Conservation (phyloP, 2,329 filamentous ascomycete species). For the Aspergillus sojae region DNA sequence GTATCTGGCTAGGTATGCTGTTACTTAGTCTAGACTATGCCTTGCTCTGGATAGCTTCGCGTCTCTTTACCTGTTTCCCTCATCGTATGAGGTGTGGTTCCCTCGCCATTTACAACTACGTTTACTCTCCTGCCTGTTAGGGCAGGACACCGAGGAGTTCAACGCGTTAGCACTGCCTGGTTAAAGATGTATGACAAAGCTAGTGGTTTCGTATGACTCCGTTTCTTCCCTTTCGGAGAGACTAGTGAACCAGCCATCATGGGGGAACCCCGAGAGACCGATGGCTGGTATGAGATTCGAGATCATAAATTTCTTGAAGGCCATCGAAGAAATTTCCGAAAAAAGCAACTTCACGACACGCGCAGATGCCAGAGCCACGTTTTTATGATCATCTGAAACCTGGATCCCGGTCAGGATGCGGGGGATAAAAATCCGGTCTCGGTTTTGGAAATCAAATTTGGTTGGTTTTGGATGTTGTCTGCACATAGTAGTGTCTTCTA, state of each 20-base stretch:
- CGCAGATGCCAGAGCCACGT: slow-evolving; percentile 21
- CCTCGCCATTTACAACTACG: neutral
- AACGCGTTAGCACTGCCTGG: neutral
- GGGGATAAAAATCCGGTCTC: neutral
- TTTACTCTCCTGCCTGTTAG: neutral
- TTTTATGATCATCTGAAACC: slow-evolving; percentile 16
- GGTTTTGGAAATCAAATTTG: neutral
- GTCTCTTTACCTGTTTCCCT: neutral
- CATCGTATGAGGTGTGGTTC: neutral
- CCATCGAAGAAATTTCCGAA: slow-evolving; percentile 19
- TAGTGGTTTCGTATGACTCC: neutral
- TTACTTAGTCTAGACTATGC: neutral
- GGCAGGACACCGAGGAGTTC: neutral
- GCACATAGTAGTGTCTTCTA: neutral
- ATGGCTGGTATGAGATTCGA: neutral
- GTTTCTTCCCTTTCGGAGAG: neutral
- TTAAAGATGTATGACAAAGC: neutral
- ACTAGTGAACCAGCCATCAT: neutral
- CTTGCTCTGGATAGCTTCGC: neutral
- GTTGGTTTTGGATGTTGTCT: neutral
- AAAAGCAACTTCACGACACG: slow-evolving; percentile 18
- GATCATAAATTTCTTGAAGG: neutral
- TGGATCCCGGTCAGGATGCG: slow-evolving; percentile 8
- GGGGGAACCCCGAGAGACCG: too few species aligned
- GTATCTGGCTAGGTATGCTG: neutral